Evolutionary conservation across 306 rosid genomes (phyloP).

Genomic region (Lupinus albus): DNA sequence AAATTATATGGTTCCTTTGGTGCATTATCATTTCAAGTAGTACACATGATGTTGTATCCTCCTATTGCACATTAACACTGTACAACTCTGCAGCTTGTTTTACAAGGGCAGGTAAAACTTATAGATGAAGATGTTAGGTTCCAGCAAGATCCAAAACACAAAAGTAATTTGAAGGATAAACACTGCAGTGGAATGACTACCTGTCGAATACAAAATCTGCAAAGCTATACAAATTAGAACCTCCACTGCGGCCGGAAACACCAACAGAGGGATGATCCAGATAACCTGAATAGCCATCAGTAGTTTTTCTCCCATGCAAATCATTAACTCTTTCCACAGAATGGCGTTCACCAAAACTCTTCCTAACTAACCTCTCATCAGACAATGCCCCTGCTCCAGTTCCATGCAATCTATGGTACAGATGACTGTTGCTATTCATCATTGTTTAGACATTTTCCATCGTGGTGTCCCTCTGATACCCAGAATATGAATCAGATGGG

Average conservation of each 20-base stretch:
- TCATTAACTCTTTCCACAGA: slow-evolving; percentile 36
- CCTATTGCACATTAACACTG: neutral
- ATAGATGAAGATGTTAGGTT: neutral
- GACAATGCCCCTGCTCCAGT: slow-evolving; percentile 42
- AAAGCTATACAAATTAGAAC: slow-evolving; percentile 61
- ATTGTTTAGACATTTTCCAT: slow-evolving; percentile 42
- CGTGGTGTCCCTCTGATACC: slow-evolving; percentile 42
- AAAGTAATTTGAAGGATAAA: neutral
- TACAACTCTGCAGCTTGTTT: neutral
- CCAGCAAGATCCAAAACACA: slow-evolving; percentile 30
- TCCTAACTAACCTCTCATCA: slow-evolving; percentile 44
- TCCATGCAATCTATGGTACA: slow-evolving; percentile 49
- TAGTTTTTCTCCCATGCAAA: slow-evolving; percentile 43
- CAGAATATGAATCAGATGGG: slow-evolving; percentile 43
- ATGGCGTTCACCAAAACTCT: slow-evolving; percentile 42
- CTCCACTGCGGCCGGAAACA: slow-evolving; percentile 35
- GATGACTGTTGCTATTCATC: slow-evolving; percentile 34
- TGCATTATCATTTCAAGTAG: too few species aligned
- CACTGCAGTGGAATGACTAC: slow-evolving; percentile 38
- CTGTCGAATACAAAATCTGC: slow-evolving; percentile 56
- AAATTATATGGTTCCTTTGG: too few species aligned
- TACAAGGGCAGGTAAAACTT: slow-evolving; percentile 3
- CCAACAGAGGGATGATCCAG: slow-evolving; percentile 41
- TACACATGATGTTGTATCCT: too few species aligned
- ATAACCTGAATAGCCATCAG: slow-evolving; percentile 42